Percentiles rank a stretch among this genome's conserved stretches.
Evolutionary conservation across 129 eudicot genomes (phyloP).

Genomic region (Deinandra increscens): DNA sequence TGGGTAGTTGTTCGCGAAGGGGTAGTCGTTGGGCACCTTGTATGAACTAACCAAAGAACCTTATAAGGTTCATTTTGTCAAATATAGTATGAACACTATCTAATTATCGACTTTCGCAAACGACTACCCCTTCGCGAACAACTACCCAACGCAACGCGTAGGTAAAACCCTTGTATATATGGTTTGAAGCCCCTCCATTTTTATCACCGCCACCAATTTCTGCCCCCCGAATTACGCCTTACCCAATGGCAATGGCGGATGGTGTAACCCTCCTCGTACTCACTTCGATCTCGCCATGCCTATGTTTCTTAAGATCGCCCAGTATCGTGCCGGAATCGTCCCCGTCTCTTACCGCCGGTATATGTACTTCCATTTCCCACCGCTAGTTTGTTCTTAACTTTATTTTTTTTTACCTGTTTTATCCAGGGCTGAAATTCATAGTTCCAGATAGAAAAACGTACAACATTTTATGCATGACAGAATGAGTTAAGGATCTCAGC

Average conservation of each 20-base stretch:
- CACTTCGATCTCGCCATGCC: constrained; percentile 95
- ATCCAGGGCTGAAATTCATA: not conserved
- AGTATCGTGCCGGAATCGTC: constrained; percentile 91
- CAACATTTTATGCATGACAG: not conserved
- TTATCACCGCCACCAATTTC: constrained; percentile 82
- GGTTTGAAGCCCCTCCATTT: constrained; percentile 86
- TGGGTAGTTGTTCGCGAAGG: too few species aligned
- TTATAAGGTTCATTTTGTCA: too few species aligned
- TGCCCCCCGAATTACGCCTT: constrained; percentile 78
- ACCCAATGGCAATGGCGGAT: constrained; percentile 80
- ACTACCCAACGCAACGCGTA: too few species aligned
- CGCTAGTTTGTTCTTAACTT: not conserved
- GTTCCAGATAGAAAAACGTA: not conserved
- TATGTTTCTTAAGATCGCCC: constrained; percentile 78
- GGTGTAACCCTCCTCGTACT: constrained; percentile 90
- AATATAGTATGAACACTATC: too few species aligned
- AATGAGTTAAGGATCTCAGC: not conserved
- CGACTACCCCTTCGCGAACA: too few species aligned
- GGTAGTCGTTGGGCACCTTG: too few species aligned
- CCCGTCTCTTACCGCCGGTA: constrained; percentile 84
- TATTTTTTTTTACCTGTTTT: not conserved
- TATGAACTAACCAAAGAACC: too few species aligned
- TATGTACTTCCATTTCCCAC: constrained; percentile 5
- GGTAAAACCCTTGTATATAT: too few species aligned
- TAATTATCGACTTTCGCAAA: too few species aligned